Base-by-base conservation (phyloP, 106 monocot genomes). In the Chionographis japonica region DNA sequence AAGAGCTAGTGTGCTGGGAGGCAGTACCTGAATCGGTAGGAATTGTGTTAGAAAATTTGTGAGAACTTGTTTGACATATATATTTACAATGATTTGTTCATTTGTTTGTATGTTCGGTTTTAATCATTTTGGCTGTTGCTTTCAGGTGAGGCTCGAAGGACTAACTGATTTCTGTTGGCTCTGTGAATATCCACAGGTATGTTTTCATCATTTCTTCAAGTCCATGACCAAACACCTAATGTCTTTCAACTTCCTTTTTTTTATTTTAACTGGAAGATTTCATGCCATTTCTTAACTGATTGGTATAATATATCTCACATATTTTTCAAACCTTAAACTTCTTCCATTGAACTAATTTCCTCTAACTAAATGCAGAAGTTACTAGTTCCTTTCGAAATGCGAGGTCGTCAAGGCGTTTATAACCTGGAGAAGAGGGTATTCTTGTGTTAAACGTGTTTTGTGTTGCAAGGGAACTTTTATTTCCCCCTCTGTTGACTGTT, bases 111-210 rank as follows among this genome's bases (percentile, higher is more conserved):
- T 27, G 65, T 55, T 39, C n/a, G n/a, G n/a, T n/a, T n/a, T n/a
- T n/a, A n/a, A n/a, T n/a, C n/a, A n/a, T n/a, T n/a, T n/a, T n/a
- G n/a, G n/a, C n/a, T n/a, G 3, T 58, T 57, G 8, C 2, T 62
- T 72, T 52, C 76, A 94, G 94, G 90, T 90, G 11, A 95, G 91
- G 58, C 74, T 88, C 1, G 94, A 95, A 81, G 94, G 83, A 4
- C 77, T 78, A 13, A 91, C 91, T 0, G 73, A 88, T 50, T 95
- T 83, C 41, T 95, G 94, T 41, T 95, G 94, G 94, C 85, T 95
- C n/a, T 95, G 94, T 74, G 88, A 95, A 78, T 70, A 86, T 6
- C 94, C 94, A 72, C 80, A 90, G 75, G 90, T 90, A 72, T 12
- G 12, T 46, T 66, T 43, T 2, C 39, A 54, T 58, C 43, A 20